Conservation (phyloP, 2,329 filamentous ascomycete species). For the Madurella mycetomatis region DNA sequence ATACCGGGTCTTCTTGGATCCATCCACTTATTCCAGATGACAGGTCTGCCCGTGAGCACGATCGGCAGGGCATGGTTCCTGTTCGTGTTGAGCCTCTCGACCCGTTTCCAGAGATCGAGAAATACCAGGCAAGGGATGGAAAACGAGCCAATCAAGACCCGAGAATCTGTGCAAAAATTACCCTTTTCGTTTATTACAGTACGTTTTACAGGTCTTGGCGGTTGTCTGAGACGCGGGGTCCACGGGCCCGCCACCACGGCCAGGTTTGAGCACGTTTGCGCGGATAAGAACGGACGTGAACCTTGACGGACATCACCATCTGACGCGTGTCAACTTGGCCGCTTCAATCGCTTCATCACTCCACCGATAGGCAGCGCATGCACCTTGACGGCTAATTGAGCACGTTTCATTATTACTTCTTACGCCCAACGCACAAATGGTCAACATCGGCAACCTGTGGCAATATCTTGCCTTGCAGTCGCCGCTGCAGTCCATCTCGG, state of each 20-base stretch:
- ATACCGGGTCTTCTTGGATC: background rate
- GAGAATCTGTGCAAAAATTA: constrained; percentile 17
- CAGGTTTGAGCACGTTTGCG: constrained; percentile 27
- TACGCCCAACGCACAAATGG: constrained; percentile 25
- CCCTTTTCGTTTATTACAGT: constrained; percentile 17
- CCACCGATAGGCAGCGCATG: background rate
- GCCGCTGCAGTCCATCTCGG: constrained; percentile 20
- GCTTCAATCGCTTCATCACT: background rate
- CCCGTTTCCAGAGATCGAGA: background rate
- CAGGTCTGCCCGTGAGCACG: background rate
- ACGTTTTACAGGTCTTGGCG: constrained; percentile 13
- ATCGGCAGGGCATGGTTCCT: background rate
- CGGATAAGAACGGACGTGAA: constrained; percentile 14
- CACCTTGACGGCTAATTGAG: constrained; percentile 13
- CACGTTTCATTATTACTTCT: constrained; percentile 5
- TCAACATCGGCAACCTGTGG: constrained; percentile 24
- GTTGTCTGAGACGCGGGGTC: constrained; percentile 4
- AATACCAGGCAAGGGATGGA: background rate
- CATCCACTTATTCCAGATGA: too few species aligned
- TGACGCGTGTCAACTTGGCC: constrained; percentile 11
- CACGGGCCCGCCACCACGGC: constrained; percentile 3
- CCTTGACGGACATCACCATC: constrained; percentile 4
- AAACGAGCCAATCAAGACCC: constrained; percentile 12
- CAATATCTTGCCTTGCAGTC: constrained; percentile 25
- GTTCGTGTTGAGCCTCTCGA: constrained; percentile 3